phyloP scores from a whole-genome alignment of 129 eudicot genomes.

The Dittrichia graveolens region DNA sequence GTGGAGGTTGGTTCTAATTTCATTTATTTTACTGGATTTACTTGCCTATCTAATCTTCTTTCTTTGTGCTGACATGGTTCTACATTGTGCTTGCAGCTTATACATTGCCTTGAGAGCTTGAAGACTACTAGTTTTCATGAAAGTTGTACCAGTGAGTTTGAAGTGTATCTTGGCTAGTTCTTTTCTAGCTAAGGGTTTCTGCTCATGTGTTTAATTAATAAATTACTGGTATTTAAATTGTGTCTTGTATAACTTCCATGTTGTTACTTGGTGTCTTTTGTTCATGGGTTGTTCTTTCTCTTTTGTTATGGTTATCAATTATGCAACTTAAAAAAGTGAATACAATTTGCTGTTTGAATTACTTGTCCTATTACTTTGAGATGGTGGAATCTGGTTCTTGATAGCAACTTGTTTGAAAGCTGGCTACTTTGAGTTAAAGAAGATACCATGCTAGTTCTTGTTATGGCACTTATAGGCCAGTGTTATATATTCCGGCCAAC shows the following conservation, averaged over 20 bases:
- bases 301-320: constrained; percentile 32
- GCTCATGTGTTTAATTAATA: constrained; percentile 42
- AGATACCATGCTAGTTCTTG: constrained; percentile 34
- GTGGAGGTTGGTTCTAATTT: constrained; percentile 59
- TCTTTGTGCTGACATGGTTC: neutral
- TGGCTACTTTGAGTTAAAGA: constrained; percentile 29
- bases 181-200: constrained; percentile 25
- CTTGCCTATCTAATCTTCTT: neutral
- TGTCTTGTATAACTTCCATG: constrained; percentile 32
- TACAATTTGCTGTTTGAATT: constrained; percentile 26
- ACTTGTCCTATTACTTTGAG: constrained; percentile 20
- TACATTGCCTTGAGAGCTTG: constrained; percentile 70
- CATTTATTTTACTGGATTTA: neutral
- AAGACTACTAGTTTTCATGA: constrained; percentile 13
- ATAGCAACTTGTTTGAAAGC: constrained; percentile 23
- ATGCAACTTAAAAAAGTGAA: constrained; percentile 23
- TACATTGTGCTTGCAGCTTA: constrained; percentile 61
- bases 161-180: constrained; percentile 29
- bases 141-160: constrained; percentile 36
- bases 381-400: constrained; percentile 42
- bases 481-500: constrained; percentile 28
- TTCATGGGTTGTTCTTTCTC: constrained; percentile 17
- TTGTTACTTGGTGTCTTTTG: constrained; percentile 29
- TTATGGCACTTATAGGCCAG: constrained; percentile 30
- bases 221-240: constrained; percentile 27